These are phyloP conservation scores for Litsea cubeba DNA, from an alignment of 164 flowering plant genomes.

Conservation along the genomic window DNA sequence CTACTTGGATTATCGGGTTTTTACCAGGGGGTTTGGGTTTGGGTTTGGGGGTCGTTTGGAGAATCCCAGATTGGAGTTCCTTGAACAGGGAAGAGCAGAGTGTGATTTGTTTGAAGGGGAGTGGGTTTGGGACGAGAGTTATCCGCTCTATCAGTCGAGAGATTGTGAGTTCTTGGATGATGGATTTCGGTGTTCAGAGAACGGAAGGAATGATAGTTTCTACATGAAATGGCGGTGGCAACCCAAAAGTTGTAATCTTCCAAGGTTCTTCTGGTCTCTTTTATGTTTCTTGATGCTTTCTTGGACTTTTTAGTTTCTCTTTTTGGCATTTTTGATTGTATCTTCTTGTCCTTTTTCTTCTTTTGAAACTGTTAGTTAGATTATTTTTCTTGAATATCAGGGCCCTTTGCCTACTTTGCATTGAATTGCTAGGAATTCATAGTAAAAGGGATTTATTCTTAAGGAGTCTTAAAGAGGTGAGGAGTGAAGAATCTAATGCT, in stretches of 20 bases:
- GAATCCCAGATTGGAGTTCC: conserved; percentile 23
- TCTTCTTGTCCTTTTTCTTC: neutral
- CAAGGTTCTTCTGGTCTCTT: conserved; percentile 42
- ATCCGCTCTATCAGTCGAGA: conserved; percentile 59
- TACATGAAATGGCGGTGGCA: conserved; percentile 95
- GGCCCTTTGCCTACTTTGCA: neutral
- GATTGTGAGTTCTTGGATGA: conserved; percentile 61
- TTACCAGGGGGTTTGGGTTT: conserved; percentile 32
- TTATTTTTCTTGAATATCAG: neutral
- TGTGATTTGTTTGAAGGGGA: conserved; percentile 78
- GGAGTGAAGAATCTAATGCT: neutral
- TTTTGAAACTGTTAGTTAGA: neutral
- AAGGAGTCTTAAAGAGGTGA: neutral
- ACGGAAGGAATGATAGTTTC: conserved; percentile 73
- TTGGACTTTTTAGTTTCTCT: neutral
- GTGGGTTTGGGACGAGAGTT: conserved; percentile 89
- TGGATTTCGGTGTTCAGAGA: conserved; percentile 80
- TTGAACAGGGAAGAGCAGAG: conserved; percentile 22
- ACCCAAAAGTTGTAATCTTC: conserved; percentile 74
- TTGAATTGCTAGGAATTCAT: neutral
- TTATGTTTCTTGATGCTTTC: neutral
- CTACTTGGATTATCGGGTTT: conserved; percentile 59
- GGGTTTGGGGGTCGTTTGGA: conserved; percentile 7
- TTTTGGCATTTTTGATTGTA: neutral
- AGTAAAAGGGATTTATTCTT: neutral